phyloP scores from a whole-genome alignment of 2,329 filamentous ascomycete genomes.

The Aspergillus brunneoviolaceus region DNA sequence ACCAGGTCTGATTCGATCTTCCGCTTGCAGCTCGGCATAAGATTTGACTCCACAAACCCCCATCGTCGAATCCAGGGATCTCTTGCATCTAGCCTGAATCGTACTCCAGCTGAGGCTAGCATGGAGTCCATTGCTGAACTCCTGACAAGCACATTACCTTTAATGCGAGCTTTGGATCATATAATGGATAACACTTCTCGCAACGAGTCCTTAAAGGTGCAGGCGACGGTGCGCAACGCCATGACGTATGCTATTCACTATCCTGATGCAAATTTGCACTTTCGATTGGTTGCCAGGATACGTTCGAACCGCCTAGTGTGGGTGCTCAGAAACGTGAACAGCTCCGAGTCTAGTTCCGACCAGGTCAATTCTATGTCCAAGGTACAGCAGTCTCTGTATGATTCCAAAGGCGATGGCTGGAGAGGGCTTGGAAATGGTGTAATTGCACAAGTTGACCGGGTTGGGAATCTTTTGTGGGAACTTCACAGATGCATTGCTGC shows the following conservation, averaged over 20 bases:
- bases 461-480: slow-evolving; percentile 34
- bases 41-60: slow-evolving; percentile 37
- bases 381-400: slow-evolving; percentile 36
- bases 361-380: slow-evolving; percentile 22
- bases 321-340: slow-evolving; percentile 34
- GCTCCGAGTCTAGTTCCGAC: slow-evolving; percentile 15
- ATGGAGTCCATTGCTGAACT: slow-evolving; percentile 33
- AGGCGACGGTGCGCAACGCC: slow-evolving; percentile 38
- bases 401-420: slow-evolving; percentile 41
- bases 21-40: slow-evolving; percentile 31
- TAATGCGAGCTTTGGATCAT: slow-evolving; percentile 38
- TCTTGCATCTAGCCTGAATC: slow-evolving; percentile 39
- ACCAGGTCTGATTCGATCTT: slow-evolving; percentile 29
- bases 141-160: slow-evolving; percentile 37
- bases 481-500: slow-evolving; percentile 31
- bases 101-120: slow-evolving; percentile 27
- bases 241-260: slow-evolving; percentile 39
- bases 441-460: slow-evolving; percentile 32
- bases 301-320: slow-evolving; percentile 34
- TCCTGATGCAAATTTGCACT: slow-evolving; percentile 32
- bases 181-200: slow-evolving; percentile 29
- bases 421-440: slow-evolving; percentile 41
- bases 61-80: slow-evolving; percentile 43
- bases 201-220: slow-evolving; percentile 26
- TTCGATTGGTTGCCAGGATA: slow-evolving; percentile 30